Percentiles rank a stretch among this genome's conserved stretches.
Evolutionary conservation across 2,329 filamentous ascomycete genomes (phyloP).

Genomic region (Epichloe glyceriae): DNA sequence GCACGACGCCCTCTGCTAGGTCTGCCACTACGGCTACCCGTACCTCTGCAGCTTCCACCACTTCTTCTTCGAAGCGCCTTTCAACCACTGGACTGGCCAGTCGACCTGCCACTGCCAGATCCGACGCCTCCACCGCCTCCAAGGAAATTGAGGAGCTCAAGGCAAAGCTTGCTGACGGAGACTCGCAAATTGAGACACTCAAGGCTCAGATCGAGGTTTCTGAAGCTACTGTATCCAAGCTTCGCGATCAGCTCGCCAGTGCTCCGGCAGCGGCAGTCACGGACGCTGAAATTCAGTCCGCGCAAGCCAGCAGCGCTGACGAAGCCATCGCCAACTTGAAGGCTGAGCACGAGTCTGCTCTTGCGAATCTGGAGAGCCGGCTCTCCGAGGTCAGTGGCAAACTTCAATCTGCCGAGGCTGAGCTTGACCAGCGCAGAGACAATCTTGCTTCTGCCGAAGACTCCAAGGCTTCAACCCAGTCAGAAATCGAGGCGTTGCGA

Average conservation of each 20-base stretch:
- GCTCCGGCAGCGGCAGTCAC: conserved; percentile 23
- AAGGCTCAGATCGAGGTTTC: conserved; percentile 43
- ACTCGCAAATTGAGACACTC: conserved; percentile 42
- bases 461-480: conserved; percentile 35
- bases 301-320: conserved; percentile 25
- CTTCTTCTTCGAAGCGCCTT: conserved; percentile 39
- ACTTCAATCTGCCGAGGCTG: conserved; percentile 35
- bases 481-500: conserved; percentile 35
- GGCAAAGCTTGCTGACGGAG: conserved; percentile 43
- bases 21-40: conserved; percentile 22
- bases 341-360: conserved; percentile 34
- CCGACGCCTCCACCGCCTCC: conserved; percentile 28
- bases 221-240: conserved; percentile 40
- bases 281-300: conserved; percentile 27
- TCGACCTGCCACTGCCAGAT: conserved; percentile 23
- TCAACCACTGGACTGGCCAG: conserved; percentile 30
- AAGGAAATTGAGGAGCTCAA: conserved; percentile 50
- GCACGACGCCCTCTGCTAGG: conserved; percentile 18
- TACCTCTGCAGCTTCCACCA: conserved; percentile 25
- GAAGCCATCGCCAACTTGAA: conserved; percentile 33
- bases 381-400: conserved; percentile 37
- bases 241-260: conserved; percentile 37
- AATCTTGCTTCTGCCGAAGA: conserved; percentile 35
- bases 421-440: conserved; percentile 36
- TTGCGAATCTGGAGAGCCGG: conserved; percentile 33